Conservation (phyloP, 192 early-diverging fungal species). For the Coemansia sp. region DNA sequence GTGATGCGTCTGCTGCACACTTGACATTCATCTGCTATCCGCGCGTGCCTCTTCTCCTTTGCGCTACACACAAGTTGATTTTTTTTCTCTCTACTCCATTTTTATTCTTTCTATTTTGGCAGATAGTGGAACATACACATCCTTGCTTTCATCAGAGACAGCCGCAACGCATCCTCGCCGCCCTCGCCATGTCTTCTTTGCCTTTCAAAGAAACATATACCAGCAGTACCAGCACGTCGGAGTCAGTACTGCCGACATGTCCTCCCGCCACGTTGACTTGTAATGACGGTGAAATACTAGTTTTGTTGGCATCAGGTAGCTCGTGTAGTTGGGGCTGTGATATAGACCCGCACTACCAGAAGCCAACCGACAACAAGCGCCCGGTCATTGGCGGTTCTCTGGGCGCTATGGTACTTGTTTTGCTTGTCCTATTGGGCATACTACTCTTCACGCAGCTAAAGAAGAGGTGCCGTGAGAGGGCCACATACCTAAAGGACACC, state of each 20-base stretch:
- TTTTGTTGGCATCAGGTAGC: constrained; percentile 23
- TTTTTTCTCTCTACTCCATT: not conserved
- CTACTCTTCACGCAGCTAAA: constrained; percentile 25
- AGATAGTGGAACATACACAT: not conserved
- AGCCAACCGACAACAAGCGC: constrained; percentile 31
- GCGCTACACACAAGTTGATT: not conserved
- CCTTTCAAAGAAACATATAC: not conserved
- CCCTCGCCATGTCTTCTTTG: not conserved
- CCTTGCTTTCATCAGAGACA: not conserved
- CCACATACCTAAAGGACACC: constrained; percentile 40
- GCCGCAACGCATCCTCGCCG: not conserved
- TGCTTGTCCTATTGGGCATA: constrained; percentile 25
- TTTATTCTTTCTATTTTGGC: not conserved
- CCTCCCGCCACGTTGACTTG: constrained; percentile 8
- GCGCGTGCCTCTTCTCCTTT: not conserved
- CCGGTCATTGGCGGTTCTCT: constrained; percentile 52
- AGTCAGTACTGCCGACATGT: not conserved
- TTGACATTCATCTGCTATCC: not conserved
- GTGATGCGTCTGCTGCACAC: not conserved
- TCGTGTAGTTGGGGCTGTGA: constrained; percentile 44
- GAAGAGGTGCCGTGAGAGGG: constrained; percentile 26
- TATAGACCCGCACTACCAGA: constrained; percentile 36
- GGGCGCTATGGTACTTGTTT: constrained; percentile 36
- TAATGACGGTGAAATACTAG: constrained; percentile 23
- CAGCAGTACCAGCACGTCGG: not conserved